These are phyloP conservation scores for Solanum piurae DNA, from an alignment of 257 asterid species.

Conservation along the genomic window DNA sequence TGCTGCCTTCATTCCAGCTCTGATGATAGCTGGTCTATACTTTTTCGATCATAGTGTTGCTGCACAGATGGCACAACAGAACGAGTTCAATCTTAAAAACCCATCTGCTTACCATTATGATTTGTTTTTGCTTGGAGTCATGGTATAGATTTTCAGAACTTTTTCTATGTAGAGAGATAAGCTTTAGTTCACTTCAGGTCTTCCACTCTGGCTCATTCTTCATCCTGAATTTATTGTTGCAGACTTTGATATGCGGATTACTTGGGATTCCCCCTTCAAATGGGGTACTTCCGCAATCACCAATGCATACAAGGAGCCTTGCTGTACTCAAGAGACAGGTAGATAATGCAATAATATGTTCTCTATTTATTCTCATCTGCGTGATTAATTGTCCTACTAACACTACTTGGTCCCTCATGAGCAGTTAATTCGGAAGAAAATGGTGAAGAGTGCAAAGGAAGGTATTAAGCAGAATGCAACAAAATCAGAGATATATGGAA, in stretches of 20 bases:
- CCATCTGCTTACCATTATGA: conserved; percentile 87
- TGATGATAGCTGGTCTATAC: conserved; percentile 83
- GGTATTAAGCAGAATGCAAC: conserved; percentile 64
- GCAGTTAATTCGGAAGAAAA: conserved; percentile 66
- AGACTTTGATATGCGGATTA: conserved; percentile 91
- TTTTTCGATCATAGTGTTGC: conserved; percentile 94
- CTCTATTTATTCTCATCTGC: not conserved
- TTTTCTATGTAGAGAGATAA: not conserved
- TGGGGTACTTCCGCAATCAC: conserved; percentile 98
- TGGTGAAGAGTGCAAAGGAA: conserved; percentile 75
- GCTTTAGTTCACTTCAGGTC: not conserved
- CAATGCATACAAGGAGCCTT: conserved; percentile 96
- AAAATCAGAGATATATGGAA: conserved; percentile 78
- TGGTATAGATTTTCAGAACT: conserved; percentile 31
- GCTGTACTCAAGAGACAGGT: conserved; percentile 91
- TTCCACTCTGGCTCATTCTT: not conserved
- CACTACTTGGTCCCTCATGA: not conserved
- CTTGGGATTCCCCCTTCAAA: conserved; percentile 98
- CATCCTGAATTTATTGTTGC: conserved; percentile 1
- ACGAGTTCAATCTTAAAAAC: conserved; percentile 79
- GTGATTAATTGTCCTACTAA: not conserved
- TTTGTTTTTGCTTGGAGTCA: conserved; percentile 60
- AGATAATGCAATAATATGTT: not conserved
- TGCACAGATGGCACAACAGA: conserved; percentile 81
- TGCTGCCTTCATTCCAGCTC: conserved; percentile 81